Evolutionary conservation across 108 stramenopile genomes (phyloP).

Genomic region (Cyclotella kingstonii): DNA sequence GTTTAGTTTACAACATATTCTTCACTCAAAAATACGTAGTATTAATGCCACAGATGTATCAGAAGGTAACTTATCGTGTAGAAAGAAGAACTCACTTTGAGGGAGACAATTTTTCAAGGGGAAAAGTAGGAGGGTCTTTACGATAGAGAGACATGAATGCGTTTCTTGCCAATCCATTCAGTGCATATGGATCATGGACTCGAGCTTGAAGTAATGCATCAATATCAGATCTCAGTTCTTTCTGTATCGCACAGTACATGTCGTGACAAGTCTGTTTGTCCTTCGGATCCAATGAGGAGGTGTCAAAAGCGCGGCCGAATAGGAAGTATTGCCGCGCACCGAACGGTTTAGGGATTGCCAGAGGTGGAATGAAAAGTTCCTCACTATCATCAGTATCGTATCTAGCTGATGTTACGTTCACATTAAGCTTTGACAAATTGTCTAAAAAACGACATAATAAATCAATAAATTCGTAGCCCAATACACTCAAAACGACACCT

Average conservation of each 20-base stretch:
- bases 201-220: conserved; percentile 73
- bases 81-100: neutral
- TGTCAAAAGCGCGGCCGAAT: conserved; percentile 75
- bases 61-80: neutral
- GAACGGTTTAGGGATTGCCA: conserved; percentile 61
- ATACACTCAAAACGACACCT: too few species aligned
- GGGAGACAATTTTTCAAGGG: conserved; percentile 15
- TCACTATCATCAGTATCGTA: conserved; percentile 61
- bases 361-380: conserved; percentile 67
- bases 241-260: conserved; percentile 56
- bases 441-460: too few species aligned
- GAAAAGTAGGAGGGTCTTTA: conserved; percentile 46
- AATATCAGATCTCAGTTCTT: conserved; percentile 65
- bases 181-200: conserved; percentile 59
- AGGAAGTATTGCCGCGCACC: conserved; percentile 86
- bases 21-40: too few species aligned
- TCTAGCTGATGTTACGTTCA: conserved; percentile 55
- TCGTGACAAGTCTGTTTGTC: conserved; percentile 61
- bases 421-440: conserved; percentile 39
- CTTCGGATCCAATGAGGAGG: conserved; percentile 54
- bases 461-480: too few species aligned
- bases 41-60: neutral
- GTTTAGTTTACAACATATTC: too few species aligned
- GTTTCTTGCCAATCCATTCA: conserved; percentile 29
- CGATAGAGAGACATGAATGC: conserved; percentile 27